These are phyloP conservation scores for Daldinia vernicosa DNA, from an alignment of 495 filamentous ascomycete genomes.

Conservation along the genomic window DNA sequence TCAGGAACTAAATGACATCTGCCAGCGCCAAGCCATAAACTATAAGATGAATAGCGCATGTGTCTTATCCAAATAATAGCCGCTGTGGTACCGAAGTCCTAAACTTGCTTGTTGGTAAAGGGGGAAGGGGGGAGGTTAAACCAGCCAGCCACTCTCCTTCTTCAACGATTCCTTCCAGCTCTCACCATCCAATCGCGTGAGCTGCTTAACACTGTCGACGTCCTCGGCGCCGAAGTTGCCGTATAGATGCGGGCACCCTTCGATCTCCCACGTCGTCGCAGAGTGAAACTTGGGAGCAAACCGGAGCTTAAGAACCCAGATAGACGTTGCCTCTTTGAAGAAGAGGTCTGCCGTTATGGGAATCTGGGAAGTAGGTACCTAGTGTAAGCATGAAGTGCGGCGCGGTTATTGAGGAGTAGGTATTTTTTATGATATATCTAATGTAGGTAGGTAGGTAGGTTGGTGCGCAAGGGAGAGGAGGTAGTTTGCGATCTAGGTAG, in stretches of 20 bases:
- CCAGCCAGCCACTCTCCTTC: conserved; percentile 37
- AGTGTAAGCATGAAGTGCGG: conserved; percentile 1
- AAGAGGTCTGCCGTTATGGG: conserved; percentile 60
- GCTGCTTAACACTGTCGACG: conserved; percentile 45
- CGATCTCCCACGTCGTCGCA: conserved; percentile 56
- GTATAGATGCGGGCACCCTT: conserved; percentile 58
- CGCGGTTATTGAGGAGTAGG: not conserved
- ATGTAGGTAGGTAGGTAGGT: not conserved
- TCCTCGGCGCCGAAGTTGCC: conserved; percentile 58
- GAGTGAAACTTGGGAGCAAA: conserved; percentile 49
- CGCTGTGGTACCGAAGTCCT: not conserved
- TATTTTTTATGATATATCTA: too few species aligned
- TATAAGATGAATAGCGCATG: not conserved
- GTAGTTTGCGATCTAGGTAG: not conserved
- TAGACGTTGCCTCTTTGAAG: conserved; percentile 46
- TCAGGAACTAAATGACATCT: not conserved
- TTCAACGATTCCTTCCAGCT: conserved; percentile 49
- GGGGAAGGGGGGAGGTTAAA: not conserved
- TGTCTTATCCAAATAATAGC: not conserved
- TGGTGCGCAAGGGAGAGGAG: not conserved
- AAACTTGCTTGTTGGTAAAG: not conserved
- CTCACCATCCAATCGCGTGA: conserved; percentile 46
- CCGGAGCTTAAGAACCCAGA: conserved; percentile 59
- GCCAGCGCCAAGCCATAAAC: not conserved
- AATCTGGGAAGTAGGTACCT: conserved; percentile 49